Percentiles rank a stretch among this genome's conserved stretches.
Conservation (phyloP, 176 grass and related monocot genomes). For the Alopecurus myosuroides region DNA sequence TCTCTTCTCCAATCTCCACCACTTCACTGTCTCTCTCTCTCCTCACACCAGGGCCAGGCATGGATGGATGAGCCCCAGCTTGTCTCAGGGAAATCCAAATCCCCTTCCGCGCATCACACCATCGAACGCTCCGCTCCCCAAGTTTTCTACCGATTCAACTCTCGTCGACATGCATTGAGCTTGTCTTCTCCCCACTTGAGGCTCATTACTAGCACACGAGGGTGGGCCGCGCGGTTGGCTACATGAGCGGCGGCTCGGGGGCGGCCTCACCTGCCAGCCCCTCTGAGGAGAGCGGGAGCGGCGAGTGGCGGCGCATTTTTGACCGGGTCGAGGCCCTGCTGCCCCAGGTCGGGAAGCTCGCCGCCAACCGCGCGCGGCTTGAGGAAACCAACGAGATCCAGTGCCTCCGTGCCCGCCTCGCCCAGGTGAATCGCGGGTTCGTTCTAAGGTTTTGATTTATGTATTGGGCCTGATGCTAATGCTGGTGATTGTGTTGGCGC, state of each 20-base stretch:
- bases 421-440: background rate
- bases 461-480: background rate
- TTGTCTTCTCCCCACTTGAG: background rate
- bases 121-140: background rate
- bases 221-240: too few relatives aligned
- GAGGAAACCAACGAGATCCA: background rate
- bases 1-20: too few relatives aligned
- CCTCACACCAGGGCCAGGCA: background rate
- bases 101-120: background rate
- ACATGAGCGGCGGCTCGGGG: background rate
- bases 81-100: background rate
- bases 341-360: slow-evolving; percentile 19
- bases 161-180: background rate
- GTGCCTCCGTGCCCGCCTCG: background rate
- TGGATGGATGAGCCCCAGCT: background rate
- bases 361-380: slow-evolving; percentile 3
- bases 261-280: background rate
- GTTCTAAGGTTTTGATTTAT: background rate
- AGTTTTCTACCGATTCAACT: background rate
- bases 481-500: background rate
- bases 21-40: background rate
- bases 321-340: slow-evolving; percentile 19
- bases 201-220: background rate
- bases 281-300: background rate
- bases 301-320: slow-evolving; percentile 20